A percentile compares a stretch with the other conserved stretches of the same genome.
Conservation (phyloP, 2,329 filamentous ascomycete species). For the Xylariales sp. region DNA sequence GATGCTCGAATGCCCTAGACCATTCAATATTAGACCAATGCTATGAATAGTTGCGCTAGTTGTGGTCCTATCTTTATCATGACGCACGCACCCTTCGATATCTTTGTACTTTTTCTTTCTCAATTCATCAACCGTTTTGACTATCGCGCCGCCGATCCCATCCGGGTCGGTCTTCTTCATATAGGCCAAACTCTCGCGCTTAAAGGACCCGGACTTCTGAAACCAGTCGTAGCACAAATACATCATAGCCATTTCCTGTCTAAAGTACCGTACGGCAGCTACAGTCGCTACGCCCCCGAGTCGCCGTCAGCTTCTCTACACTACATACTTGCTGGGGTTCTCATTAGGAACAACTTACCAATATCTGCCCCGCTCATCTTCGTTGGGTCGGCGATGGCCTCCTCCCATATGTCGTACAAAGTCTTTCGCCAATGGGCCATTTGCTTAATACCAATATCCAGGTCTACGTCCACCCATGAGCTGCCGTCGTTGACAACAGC, state of each 20-base stretch:
- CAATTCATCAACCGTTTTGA: background rate
- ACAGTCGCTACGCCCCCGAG: background rate
- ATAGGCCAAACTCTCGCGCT: background rate
- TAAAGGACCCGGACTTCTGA: background rate
- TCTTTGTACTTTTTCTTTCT: no score
- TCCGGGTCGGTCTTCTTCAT: background rate
- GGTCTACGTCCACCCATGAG: background rate
- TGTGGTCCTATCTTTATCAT: background rate
- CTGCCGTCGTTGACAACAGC: background rate
- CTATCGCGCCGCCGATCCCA: background rate
- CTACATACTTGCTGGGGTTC: background rate
- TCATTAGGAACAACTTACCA: background rate
- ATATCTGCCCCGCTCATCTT: constrained; percentile 12
- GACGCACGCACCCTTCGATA: background rate
- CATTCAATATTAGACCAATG: background rate
- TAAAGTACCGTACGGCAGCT: constrained; percentile 1
- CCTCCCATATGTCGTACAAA: background rate
- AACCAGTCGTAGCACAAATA: background rate
- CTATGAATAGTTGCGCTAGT: background rate
- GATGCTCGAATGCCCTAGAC: background rate
- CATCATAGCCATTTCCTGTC: background rate
- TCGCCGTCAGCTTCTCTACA: background rate
- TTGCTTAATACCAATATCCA: constrained; percentile 9
- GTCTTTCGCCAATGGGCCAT: constrained; percentile 10
- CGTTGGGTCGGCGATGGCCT: background rate